Evolutionary conservation across 2,329 filamentous ascomycete genomes (phyloP), one percentile per base, ranked within the genome.

Genomic region (Penicillium carneum): DNA sequence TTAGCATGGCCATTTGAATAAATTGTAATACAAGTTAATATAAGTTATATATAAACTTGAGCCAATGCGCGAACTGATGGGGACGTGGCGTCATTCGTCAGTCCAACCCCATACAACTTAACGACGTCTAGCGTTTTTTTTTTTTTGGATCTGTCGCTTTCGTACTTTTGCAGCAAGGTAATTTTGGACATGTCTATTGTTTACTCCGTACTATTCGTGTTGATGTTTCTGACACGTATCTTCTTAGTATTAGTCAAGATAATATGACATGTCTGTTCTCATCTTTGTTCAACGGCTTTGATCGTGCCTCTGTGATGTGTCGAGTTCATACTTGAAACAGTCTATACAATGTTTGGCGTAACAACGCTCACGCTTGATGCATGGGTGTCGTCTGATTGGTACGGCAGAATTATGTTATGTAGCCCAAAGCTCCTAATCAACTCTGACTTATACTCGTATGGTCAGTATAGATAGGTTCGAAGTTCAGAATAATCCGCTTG

Each of bases 31-130:
- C n/a, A 23, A 36, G 7, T n/a, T 20, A 23, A 49, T 49, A 23
- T 36, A 36, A 49, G 2, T n/a, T 4, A 36, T 26, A 11, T 14
- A 23, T 43, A 23, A 16, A 26, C 14, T 8, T n/a, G 23, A 29
- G 48, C 51, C 16, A 54, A 33, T 46, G 39, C 31, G 4, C 26
- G 51, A 54, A 54, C 51, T 26, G 14, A 46, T 54, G 51, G 51
- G 23, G 50, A 34, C 20, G 29, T 20, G 29, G 18, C 39, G 31
- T 50, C 18, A 23, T 36, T 50, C 5, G 39, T 20, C 39, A 3
- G 5, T 18, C 16, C 23, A 16, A 11, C 9, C 36, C n/a, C 18
- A 9, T 49, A 10, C 29, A 4, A 8, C 11, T 23, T 20, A 41
- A 31, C 11, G 23, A 23, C 34, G 16, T 18, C 3, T 10, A 12